These are phyloP conservation scores for Scenedesmus sp. DNA, from an alignment of 163 green algal genomes.

Conservation along the genomic window DNA sequence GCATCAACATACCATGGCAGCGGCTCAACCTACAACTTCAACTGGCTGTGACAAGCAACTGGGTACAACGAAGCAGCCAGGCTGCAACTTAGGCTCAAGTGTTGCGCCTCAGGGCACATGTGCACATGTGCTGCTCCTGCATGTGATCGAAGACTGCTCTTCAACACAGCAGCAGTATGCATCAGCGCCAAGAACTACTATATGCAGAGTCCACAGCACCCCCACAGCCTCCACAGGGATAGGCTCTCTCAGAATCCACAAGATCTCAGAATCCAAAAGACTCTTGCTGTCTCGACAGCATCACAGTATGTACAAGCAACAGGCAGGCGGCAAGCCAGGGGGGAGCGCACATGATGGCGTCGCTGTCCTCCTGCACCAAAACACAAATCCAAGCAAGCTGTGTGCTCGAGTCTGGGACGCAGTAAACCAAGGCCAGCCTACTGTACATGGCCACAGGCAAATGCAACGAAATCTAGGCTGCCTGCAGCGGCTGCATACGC, in stretches of 20 bases:
- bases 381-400: background rate
- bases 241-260: background rate
- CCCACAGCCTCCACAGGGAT: background rate
- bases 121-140: background rate
- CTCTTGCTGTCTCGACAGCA: background rate
- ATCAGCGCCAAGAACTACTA: background rate
- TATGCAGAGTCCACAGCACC: background rate
- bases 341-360: background rate
- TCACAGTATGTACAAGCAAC: background rate
- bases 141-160: background rate
- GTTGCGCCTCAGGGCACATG: background rate
- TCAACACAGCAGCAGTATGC: background rate
- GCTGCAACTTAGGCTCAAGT: background rate
- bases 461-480: background rate
- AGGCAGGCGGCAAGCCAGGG: background rate
- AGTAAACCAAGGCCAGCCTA: background rate
- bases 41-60: background rate
- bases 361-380: background rate
- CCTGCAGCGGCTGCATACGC: background rate
- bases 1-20: background rate
- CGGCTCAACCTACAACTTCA: background rate
- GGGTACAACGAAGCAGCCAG: no score
- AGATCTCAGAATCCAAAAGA: background rate
- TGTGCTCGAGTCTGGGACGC: background rate
- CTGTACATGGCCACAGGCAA: background rate